A percentile compares a stretch with the other conserved stretches of the same genome.
These are phyloP conservation scores for Boletellus dicymbophilus DNA, from an alignment of 1,284 basidiomycete species.

Conservation along the genomic window DNA sequence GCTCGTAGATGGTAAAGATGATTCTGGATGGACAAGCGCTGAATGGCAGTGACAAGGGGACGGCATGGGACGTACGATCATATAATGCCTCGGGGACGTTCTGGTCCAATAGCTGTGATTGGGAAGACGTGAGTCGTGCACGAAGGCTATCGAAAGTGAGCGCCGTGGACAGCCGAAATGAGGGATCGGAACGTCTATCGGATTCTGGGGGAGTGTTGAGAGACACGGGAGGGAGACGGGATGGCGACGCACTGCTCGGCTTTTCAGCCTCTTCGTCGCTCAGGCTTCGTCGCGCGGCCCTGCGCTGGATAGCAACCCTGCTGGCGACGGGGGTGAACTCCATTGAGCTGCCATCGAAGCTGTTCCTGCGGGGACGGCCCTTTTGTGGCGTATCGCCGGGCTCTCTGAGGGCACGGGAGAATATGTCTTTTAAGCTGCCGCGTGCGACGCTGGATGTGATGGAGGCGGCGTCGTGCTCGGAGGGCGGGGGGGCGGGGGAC, in stretches of 20 bases:
- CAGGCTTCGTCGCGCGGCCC: constrained; percentile 55
- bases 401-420: constrained; percentile 61
- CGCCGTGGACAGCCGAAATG: constrained; percentile 45
- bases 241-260: constrained; percentile 48
- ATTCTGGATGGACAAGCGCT: constrained; percentile 8
- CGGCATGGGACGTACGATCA: constrained; percentile 31
- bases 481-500: constrained; percentile 38
- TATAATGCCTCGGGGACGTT: constrained; percentile 31
- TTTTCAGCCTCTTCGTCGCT: constrained; percentile 71
- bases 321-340: constrained; percentile 53
- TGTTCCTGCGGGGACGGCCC: constrained; percentile 42
- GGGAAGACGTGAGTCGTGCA: constrained; percentile 45
- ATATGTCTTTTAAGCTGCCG: constrained; percentile 61
- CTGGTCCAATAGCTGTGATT: constrained; percentile 38
- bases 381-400: constrained; percentile 64
- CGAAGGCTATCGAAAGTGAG: constrained; percentile 51
- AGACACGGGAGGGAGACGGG: neutral
- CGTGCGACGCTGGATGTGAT: constrained; percentile 51
- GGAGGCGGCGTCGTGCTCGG: constrained; percentile 59
- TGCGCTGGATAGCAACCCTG: constrained; percentile 45
- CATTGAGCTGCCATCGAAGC: constrained; percentile 61
- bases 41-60: neutral
- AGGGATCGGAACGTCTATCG: constrained; percentile 35
- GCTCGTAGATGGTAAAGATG: constrained; percentile 16
- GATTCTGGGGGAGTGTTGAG: constrained; percentile 28